Conservation (phyloP, 2,329 filamentous ascomycete species). For the Colletotrichum sp. region DNA sequence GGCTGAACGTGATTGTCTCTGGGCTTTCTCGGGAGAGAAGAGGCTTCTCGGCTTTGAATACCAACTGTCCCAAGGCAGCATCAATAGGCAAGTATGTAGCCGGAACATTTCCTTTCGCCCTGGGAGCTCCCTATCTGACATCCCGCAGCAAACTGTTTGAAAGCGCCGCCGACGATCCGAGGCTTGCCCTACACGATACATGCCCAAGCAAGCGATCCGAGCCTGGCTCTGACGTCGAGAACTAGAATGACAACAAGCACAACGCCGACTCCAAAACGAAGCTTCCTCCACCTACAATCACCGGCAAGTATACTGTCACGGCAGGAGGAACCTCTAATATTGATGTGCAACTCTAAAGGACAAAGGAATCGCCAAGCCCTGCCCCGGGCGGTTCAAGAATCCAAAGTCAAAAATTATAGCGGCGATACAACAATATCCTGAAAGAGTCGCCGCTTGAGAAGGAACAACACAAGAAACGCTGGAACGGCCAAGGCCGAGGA, state of each 20-base stretch:
- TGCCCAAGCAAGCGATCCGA: background rate
- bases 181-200: background rate
- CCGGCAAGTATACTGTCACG: background rate
- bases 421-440: background rate
- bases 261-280: fast-evolving
- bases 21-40: background rate
- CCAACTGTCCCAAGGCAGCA: background rate
- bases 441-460: background rate
- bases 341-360: background rate
- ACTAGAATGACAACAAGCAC: background rate
- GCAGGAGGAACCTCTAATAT: background rate
- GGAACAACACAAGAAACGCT: background rate
- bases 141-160: background rate
- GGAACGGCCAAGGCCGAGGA: background rate
- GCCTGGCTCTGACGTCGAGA: background rate
- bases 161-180: background rate
- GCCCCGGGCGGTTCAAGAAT: background rate
- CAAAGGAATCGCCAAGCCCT: fast-evolving
- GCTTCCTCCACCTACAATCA: background rate
- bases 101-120: background rate
- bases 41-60: background rate
- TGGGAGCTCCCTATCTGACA: background rate
- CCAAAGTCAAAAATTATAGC: background rate
- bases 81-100: background rate
- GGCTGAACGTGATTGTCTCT: background rate